A percentile compares a stretch with the other conserved stretches of the same genome.
phyloP scores from a whole-genome alignment of 805 yeast genomes.

The Lipomyces oligophaga region DNA sequence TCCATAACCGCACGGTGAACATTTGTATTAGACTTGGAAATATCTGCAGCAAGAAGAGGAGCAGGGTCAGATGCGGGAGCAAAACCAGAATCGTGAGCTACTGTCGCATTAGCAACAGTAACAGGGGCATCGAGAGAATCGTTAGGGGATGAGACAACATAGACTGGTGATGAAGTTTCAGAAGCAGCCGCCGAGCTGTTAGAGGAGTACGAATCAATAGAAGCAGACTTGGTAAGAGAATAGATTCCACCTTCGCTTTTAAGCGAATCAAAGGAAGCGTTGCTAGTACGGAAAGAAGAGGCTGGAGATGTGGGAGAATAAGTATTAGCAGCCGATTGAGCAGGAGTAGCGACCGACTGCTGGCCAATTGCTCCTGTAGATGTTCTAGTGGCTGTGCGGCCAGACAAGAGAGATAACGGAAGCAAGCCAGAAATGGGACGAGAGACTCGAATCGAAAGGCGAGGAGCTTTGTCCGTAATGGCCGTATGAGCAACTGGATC shows the following conservation, averaged over 20 bases:
- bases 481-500: slow-evolving; percentile 1
- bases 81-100: no score
- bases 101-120: no score
- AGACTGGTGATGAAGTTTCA: slow-evolving; percentile 2
- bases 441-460: slow-evolving; percentile 25
- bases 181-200: slow-evolving; percentile 15
- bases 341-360: background rate
- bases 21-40: slow-evolving; percentile 20
- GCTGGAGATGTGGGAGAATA: slow-evolving; percentile 1
- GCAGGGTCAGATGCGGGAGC: slow-evolving; percentile 2
- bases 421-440: slow-evolving; percentile 23
- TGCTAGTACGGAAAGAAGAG: slow-evolving; percentile 1
- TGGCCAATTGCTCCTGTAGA: slow-evolving; percentile 21
- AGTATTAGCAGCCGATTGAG: background rate
- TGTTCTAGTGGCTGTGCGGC: slow-evolving; percentile 15
- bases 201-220: slow-evolving; percentile 8
- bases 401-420: slow-evolving; percentile 27
- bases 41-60: slow-evolving; percentile 6
- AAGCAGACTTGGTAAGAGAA: slow-evolving; percentile 1
- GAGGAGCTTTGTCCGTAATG: slow-evolving; percentile 13
- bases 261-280: slow-evolving; percentile 2
- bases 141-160: slow-evolving; percentile 12
- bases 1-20: slow-evolving; percentile 31
- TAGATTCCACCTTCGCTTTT: slow-evolving; percentile 2
- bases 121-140: slow-evolving; percentile 4